Conservation (phyloP, 108 stramenopile genomes). For the Chaetoceros muelleri region DNA sequence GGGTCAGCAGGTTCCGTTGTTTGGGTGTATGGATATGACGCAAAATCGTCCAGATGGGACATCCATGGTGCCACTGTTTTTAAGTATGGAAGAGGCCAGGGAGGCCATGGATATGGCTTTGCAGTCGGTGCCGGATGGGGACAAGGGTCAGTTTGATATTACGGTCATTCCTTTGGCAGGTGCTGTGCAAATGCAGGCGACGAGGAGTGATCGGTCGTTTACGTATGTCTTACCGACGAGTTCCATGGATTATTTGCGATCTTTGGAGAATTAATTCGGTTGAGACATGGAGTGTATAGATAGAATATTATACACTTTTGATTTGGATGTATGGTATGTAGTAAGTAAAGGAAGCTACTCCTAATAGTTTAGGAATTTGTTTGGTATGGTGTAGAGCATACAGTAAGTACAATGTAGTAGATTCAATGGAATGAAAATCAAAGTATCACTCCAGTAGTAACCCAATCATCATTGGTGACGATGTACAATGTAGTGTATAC, state of each 20-base stretch:
- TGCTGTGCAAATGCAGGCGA: not conserved
- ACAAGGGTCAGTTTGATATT: not conserved
- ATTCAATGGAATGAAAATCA: too few relatives aligned
- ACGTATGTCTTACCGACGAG: not conserved
- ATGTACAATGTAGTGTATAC: too few relatives aligned
- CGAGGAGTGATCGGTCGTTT: not conserved
- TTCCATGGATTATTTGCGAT: not conserved
- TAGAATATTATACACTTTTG: too few relatives aligned
- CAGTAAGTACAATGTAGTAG: too few relatives aligned
- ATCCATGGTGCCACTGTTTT: conserved; percentile 47
- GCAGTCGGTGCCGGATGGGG: not conserved
- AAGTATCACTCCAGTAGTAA: too few relatives aligned
- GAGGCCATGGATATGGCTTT: conserved; percentile 42
- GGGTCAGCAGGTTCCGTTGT: conserved; percentile 57
- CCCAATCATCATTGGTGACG: too few relatives aligned
- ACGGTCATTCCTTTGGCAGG: not conserved
- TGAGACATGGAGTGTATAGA: too few relatives aligned
- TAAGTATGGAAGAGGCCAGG: conserved; percentile 40
- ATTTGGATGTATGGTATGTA: too few relatives aligned
- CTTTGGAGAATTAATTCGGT: not conserved
- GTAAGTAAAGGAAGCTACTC: too few relatives aligned
- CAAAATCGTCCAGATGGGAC: conserved; percentile 33
- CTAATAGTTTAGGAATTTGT: too few relatives aligned
- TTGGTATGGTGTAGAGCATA: too few relatives aligned
- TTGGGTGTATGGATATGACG: conserved; percentile 58